A percentile compares a stretch with the other conserved stretches of the same genome.
These are phyloP conservation scores for Neoboletus brunneissimus DNA, from an alignment of 768 basidiomycete genomes.

Conservation along the genomic window DNA sequence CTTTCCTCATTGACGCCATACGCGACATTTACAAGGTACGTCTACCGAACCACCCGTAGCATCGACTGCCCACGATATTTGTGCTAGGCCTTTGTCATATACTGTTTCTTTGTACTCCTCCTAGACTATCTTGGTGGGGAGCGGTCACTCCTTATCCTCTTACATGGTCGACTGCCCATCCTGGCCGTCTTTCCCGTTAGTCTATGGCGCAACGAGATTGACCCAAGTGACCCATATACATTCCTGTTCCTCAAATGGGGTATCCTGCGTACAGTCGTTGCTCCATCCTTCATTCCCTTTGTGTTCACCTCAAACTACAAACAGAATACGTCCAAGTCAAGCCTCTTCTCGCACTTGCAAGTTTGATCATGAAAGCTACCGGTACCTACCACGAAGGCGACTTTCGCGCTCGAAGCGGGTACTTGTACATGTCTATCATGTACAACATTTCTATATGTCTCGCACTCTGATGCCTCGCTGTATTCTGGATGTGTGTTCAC, in stretches of 20 bases:
- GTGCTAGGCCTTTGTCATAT: too few relatives aligned
- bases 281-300: neutral
- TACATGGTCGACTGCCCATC: too few relatives aligned
- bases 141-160: too few relatives aligned
- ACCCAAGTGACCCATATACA: conserved; percentile 92
- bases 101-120: too few relatives aligned
- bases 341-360: conserved; percentile 80
- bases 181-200: too few relatives aligned
- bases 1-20: too few relatives aligned
- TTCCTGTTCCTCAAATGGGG: conserved; percentile 94
- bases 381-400: conserved; percentile 90
- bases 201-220: conserved; percentile 41
- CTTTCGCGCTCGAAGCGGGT: conserved; percentile 81
- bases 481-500: conserved; percentile 94
- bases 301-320: neutral
- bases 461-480: conserved; percentile 84
- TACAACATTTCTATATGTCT: conserved; percentile 83
- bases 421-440: conserved; percentile 84
- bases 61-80: too few relatives aligned
- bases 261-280: conserved; percentile 67
- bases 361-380: conserved; percentile 79
- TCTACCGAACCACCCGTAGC: too few relatives aligned
- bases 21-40: too few relatives aligned
- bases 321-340: conserved; percentile 97
- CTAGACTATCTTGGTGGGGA: too few relatives aligned